A percentile compares a stretch with the other conserved stretches of the same genome.
Evolutionary conservation across 2,329 filamentous ascomycete species (phyloP).

Genomic region (Aspergillus vadensis): DNA sequence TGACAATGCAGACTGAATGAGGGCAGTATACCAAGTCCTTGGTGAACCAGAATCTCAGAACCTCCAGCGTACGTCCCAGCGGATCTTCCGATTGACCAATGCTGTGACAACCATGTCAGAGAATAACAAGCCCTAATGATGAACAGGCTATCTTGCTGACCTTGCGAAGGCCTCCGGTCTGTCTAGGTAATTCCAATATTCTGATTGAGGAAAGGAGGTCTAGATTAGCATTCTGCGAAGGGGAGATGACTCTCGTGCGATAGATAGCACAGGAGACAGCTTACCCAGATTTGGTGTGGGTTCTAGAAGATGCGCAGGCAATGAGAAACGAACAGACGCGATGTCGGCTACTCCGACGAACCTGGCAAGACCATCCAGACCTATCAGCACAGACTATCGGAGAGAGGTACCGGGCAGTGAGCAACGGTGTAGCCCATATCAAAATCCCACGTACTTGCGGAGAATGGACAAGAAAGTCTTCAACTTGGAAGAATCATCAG

Average conservation of each 20-base stretch:
- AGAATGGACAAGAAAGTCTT: conserved; percentile 85
- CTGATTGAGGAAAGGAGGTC: conserved; percentile 43
- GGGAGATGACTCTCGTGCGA: neutral
- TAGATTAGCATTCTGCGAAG: conserved; percentile 19
- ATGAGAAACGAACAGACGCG: conserved; percentile 90
- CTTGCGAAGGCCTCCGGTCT: conserved; percentile 84
- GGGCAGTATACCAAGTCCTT: conserved; percentile 72
- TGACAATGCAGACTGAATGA: neutral
- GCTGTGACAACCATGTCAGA: conserved; percentile 50
- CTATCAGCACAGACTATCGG: conserved; percentile 2
- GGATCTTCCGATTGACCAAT: conserved; percentile 89
- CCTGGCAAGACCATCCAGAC: conserved; percentile 51
- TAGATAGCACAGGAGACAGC: conserved; percentile 11
- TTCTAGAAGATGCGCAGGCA: conserved; percentile 92
- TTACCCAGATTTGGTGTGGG: conserved; percentile 85
- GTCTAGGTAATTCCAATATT: conserved; percentile 99
- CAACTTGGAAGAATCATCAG: conserved; percentile 83
- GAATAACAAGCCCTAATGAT: conserved; percentile 22
- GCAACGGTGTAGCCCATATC: neutral
- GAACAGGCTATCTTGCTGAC: conserved; percentile 41
- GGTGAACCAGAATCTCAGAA: conserved; percentile 96
- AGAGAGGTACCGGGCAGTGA: neutral
- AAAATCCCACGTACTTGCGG: conserved; percentile 65
- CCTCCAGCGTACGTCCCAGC: conserved; percentile 90
- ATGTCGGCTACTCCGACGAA: conserved; percentile 97